Evolutionary conservation across 768 basidiomycete species (phyloP), one percentile per base, ranked within the genome.

Genomic region (Megacollybia marginata): DNA sequence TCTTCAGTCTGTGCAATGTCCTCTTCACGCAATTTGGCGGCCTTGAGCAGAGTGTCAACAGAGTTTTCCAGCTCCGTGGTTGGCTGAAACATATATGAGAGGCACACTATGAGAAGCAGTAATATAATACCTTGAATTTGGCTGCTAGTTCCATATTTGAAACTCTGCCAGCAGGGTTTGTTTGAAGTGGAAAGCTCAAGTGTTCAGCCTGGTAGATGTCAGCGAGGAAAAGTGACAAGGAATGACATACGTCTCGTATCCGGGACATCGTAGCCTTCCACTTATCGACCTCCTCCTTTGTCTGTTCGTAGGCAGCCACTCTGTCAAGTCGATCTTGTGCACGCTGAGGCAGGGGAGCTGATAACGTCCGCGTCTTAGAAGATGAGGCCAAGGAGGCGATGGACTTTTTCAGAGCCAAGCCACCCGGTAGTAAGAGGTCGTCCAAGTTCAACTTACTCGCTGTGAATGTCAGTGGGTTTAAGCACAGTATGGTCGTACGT

Each of bases 301-400:
- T 97, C 65, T 88, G 79, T 58, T 93, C 92, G 62, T 95, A 96
- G 0, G 95, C 95, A 8, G 93, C 95, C 61, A 92, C 84, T 45
- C 95, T 83, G 56, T 96, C 92, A 1, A 97, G 69, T 42, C 88
- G 84, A 53, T 96, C 93, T 62, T 96, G 90, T 0, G 85, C 79
- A 32, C 92, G 79, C 18, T 85, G 83, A 9, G 92, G 92, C 0
- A 99, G 70, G 0, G 95, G 95, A 0, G 90, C 91, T 4, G 90
- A 69, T 6, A 95, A 73, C 0, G 85, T 72, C 53, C 76, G 74
- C 19, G 68, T 72, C 59, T 84, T 85, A 33, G 48, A 49, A 13
- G 52, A 40, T 32, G 50, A 42, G 20, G 48, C 40, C 13, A 91
- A 72, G 12, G 75, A 66, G 62, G 86, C 89, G 1, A 82, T 79